These are phyloP conservation scores for Rhynchospora breviuscula DNA, from an alignment of 176 grass and related monocot genomes.

Conservation along the genomic window DNA sequence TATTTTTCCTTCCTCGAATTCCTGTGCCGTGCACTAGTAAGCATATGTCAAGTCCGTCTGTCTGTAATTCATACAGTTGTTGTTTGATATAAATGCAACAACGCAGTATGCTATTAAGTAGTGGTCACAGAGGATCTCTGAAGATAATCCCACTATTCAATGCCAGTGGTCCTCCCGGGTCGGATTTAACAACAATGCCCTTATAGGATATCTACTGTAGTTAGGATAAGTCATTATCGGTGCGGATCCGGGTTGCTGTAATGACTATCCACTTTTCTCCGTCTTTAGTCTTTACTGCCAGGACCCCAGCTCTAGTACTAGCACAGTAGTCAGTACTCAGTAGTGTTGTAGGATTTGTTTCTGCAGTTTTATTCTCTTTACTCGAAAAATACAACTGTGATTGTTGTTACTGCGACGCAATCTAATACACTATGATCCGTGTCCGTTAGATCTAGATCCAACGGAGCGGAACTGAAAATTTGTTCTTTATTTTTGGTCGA, in stretches of 20 bases:
- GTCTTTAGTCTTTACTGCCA: not conserved
- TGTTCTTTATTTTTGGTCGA: not conserved
- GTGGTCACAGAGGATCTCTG: not conserved
- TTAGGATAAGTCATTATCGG: conserved; percentile 10
- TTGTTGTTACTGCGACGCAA: not conserved
- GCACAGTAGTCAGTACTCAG: too few species aligned
- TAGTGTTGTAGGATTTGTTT: not conserved
- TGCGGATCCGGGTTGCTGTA: not conserved
- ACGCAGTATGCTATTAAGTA: not conserved
- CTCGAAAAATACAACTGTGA: not conserved
- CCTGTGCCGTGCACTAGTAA: not conserved
- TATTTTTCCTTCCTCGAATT: not conserved
- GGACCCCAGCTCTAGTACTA: not conserved
- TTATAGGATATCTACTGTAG: not conserved
- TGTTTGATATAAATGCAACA: not conserved
- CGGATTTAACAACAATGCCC: conserved; percentile 2
- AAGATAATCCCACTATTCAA: not conserved
- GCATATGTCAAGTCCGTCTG: not conserved
- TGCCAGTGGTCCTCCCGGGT: conserved; percentile 1
- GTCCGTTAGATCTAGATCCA: not conserved
- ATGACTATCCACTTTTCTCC: conserved; percentile 15
- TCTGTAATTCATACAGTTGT: not conserved
- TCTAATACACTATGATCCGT: not conserved
- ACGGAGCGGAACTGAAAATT: not conserved
- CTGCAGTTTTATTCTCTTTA: not conserved